These are phyloP conservation scores for Cucurbita pepo DNA, from an alignment of 306 rosid genomes.

Conservation along the genomic window DNA sequence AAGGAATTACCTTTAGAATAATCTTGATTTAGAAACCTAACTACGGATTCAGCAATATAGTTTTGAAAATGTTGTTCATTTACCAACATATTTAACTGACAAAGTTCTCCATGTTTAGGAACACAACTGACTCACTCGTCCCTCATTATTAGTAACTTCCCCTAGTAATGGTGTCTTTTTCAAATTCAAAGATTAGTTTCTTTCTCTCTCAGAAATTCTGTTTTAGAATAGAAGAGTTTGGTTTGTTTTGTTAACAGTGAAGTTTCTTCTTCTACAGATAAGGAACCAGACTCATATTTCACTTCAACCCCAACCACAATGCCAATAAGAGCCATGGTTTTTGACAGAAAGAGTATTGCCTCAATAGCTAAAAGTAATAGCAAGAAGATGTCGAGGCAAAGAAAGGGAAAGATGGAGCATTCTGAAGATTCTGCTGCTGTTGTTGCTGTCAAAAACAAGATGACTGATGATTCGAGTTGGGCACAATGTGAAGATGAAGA, in stretches of 20 bases:
- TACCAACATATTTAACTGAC: no score
- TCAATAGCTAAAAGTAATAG: background rate
- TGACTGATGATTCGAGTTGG: conserved; percentile 17
- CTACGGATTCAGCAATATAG: no score
- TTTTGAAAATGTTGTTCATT: no score
- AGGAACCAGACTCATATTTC: background rate
- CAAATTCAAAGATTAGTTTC: conserved; percentile 18
- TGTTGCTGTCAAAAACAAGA: background rate
- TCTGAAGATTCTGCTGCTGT: conserved; percentile 7
- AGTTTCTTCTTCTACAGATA: conserved; percentile 12
- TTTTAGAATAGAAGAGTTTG: background rate
- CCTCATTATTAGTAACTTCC: conserved; percentile 17
- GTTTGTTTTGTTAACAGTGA: background rate
- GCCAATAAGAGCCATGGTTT: conserved; percentile 12
- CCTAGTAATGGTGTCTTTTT: conserved; percentile 2
- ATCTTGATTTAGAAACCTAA: no score
- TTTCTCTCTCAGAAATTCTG: background rate
- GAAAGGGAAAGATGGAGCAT: conserved; percentile 8
- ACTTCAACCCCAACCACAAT: conserved; percentile 11
- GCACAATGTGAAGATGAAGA: conserved; percentile 31
- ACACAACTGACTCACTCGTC: conserved; percentile 17
- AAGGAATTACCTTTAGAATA: no score
- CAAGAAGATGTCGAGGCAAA: conserved; percentile 6
- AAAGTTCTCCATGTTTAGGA: background rate
- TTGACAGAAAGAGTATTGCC: conserved; percentile 3